Base-by-base conservation (phyloP, 2,329 filamentous ascomycete genomes). In the Fusarium sp. region DNA sequence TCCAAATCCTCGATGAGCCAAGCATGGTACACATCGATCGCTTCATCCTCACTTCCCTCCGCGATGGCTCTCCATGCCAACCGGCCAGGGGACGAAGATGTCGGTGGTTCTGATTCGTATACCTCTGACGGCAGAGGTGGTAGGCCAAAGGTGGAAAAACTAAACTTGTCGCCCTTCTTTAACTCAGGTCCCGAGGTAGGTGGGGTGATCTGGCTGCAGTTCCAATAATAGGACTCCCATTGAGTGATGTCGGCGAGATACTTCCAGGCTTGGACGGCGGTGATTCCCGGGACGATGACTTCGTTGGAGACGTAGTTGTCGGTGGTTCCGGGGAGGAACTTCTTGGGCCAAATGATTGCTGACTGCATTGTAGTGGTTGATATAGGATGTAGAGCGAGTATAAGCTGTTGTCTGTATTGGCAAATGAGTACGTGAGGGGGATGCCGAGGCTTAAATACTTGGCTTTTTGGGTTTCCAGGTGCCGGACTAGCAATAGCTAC, bases 251-350 rank as follows among this genome's bases (percentile, higher is more conserved):
- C 60, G 36, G 60, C 67, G 6, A 78, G 67, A 7, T 69, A 68
- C 10, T 54, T 52, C 76, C 76, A 78, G 48, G 76, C 70, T 54
- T 77, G 63, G 7, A 60, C 43, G 4, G 75, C 71, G 1, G 71
- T 75, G 55, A 78, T 61, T 18, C 73, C 75, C 37, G 70, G 73
- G 39, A 65, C 75, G 53, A 75, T 74, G 13, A 75, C 65, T 30
- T 78, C 76, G 48, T 78, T 78, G 18, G 74, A 76, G 16, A 77
- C 73, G 36, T 70, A 78, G 52, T 77, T 78, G 60, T 78, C 75
- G 7, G 76, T 77, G 1, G 67, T 75, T 18, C 76, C 75, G 2
- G 76, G 76, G 1, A 73, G 72, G 59, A 69, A 78, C 16, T 72
- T 63, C 37, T 69, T 41, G 3, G 75, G 76, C 76, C 75, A 78